Base-by-base conservation (phyloP, 345 rosid genomes). In the Psidium friedrichsthalianum region DNA sequence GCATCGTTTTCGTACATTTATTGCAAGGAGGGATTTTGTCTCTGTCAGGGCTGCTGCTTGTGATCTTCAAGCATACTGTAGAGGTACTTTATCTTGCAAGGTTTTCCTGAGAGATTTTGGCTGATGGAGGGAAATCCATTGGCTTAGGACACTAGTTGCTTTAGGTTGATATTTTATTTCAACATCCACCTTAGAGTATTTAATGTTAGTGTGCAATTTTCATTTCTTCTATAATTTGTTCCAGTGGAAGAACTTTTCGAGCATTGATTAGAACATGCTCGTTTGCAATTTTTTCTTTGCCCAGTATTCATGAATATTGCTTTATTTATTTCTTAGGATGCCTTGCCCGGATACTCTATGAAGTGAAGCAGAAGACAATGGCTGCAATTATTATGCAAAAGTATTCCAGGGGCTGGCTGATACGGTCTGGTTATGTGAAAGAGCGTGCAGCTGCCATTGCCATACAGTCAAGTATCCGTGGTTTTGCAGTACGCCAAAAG, bases 1-100 rank as follows among this genome's bases (percentile, higher is more conserved):
- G 86, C 93, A 87, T 85, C 91, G 84, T 54, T 90, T 93, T 86
- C 93, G 88, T 85, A 92, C 98, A 54, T 96, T 87, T 92, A 89
- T 93, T 84, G 90, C 93, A 11, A 94, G 83, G 64, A 93, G 89
- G 84, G 86, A 90, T 88, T 97, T 93, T 85, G 85, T 92, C 81
- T 89, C 93, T 83, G 87, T 59, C 27, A 89, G 94, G 82, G 88
- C 90, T 88, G 94, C 95, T 85, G 95, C 96, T 83, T 86, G 91
- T 91, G 89, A 89, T 61, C 87, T 97, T 86, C 99, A 97, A 91
- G 93, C 99, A 82, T 92, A 90, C 88, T 93, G 97, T 90, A 92
- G 98, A 94, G 99, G 99, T 95, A 76, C 57, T 64, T 87, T 54
- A 85, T 88, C 61, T 85, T 82, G 76, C 80, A 24, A 69, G 47